A percentile compares a stretch with the other conserved stretches of the same genome.
Conservation (phyloP, 176 grass and related monocot genomes). For the Alopecurus myosuroides region DNA sequence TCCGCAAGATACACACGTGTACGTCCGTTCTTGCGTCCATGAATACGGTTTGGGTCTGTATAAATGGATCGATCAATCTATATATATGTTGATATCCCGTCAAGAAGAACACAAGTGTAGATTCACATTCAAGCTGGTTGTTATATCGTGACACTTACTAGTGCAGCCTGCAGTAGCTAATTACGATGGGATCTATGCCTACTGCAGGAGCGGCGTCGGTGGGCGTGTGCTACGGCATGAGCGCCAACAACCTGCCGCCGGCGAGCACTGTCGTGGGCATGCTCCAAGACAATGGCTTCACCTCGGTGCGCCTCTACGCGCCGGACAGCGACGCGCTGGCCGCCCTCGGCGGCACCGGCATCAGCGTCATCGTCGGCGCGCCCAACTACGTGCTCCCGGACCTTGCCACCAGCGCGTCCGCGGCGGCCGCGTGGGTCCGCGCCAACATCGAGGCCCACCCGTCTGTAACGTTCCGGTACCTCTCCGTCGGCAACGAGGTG, state of each 20-base stretch:
- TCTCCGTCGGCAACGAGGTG: conserved; percentile 45
- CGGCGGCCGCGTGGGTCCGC: conserved; percentile 21
- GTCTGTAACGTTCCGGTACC: conserved; percentile 27
- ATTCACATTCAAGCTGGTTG: too few relatives aligned
- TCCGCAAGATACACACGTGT: not conserved
- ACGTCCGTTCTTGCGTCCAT: not conserved
- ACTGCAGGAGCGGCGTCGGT: conserved; percentile 13
- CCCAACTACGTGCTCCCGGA: conserved; percentile 18
- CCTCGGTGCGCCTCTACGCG: conserved; percentile 23
- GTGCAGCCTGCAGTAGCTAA: not conserved
- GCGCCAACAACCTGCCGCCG: conserved; percentile 28
- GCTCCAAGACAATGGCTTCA: conserved; percentile 22
- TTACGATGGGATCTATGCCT: not conserved
- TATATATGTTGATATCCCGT: not conserved
- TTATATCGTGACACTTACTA: not conserved
- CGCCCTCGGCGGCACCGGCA: conserved; percentile 26
- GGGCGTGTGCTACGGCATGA: conserved; percentile 45
- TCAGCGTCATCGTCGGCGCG: conserved; percentile 28
- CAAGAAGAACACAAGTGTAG: not conserved
- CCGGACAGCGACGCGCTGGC: conserved; percentile 6
- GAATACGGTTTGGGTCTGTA: not conserved
- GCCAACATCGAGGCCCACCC: conserved; percentile 26
- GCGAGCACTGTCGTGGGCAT: conserved; percentile 20
- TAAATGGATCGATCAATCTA: not conserved
- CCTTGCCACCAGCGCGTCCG: not conserved